Evolutionary conservation across 176 grass and related monocot genomes (phyloP).

Genomic region (Triticum dicoccoides): DNA sequence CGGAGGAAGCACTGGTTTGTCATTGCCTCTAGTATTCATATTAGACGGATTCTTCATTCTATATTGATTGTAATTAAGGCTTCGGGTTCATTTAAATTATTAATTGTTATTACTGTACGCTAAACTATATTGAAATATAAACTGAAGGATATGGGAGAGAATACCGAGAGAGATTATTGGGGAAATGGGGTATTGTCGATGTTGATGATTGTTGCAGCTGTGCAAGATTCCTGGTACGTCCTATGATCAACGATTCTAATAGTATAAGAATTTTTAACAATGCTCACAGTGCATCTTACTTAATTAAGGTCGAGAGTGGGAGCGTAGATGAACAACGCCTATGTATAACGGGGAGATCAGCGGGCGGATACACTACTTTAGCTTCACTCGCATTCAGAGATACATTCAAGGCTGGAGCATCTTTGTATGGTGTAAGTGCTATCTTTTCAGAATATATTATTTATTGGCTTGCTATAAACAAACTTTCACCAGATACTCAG

Average conservation of each 20-base stretch:
- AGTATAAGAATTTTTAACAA: not conserved
- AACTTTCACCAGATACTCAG: not conserved
- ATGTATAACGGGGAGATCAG: constrained; percentile 87
- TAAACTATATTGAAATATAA: constrained; percentile 13
- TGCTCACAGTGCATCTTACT: not conserved
- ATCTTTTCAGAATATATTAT: constrained; percentile 14
- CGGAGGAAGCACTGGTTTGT: constrained; percentile 88
- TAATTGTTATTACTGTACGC: not conserved
- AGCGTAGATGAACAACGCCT: constrained; percentile 77
- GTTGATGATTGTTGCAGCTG: constrained; percentile 90
- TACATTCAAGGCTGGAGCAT: constrained; percentile 91
- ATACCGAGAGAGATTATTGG: constrained; percentile 76
- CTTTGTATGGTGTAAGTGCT: constrained; percentile 90
- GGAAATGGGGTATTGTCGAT: constrained; percentile 83
- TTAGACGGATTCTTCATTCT: not conserved
- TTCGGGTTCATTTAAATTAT: not conserved
- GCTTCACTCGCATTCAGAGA: constrained; percentile 83
- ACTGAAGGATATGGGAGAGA: constrained; percentile 90
- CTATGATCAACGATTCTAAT: constrained; percentile 10
- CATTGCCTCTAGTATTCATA: not conserved
- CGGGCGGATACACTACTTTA: constrained; percentile 92
- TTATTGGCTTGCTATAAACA: not conserved
- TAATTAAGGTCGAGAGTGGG: constrained; percentile 56
- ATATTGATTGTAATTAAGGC: not conserved
- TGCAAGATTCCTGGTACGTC: constrained; percentile 74